A percentile compares a stretch with the other conserved stretches of the same genome.
Conservation (phyloP, 1,139 yeast genomes). For the Suhomyces chickasaworum region DNA sequence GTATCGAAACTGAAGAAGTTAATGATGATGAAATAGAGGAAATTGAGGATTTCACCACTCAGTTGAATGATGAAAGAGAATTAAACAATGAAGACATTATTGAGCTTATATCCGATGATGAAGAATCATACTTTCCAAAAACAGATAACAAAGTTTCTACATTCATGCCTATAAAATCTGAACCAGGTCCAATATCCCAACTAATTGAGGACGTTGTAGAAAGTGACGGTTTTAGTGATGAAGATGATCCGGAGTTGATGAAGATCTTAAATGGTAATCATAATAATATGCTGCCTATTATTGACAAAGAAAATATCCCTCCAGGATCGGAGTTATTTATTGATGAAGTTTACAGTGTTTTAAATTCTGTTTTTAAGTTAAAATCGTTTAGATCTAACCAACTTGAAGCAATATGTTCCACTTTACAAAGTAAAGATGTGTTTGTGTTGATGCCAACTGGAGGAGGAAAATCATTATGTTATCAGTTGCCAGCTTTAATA, state of each 20-base stretch:
- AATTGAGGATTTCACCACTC: slow-evolving; percentile 40
- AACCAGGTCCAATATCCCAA: slow-evolving; percentile 9
- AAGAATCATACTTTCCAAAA: slow-evolving; percentile 20
- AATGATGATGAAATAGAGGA: slow-evolving; percentile 31
- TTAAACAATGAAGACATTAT: slow-evolving; percentile 30
- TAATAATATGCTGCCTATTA: slow-evolving; percentile 12
- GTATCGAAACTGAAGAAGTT: slow-evolving; percentile 15
- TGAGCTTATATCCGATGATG: slow-evolving; percentile 38
- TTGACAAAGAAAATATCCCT: slow-evolving; percentile 21
- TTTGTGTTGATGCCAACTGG: slow-evolving; percentile 99
- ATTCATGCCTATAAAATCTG: slow-evolving; percentile 8
- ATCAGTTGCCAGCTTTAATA: slow-evolving; percentile 90
- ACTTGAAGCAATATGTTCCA: slow-evolving; percentile 80
- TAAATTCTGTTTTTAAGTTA: slow-evolving; percentile 63
- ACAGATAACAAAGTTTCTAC: background rate
- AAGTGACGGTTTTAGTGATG: slow-evolving; percentile 38
- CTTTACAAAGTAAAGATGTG: slow-evolving; percentile 80
- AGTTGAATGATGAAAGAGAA: slow-evolving; percentile 48
- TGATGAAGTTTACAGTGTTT: slow-evolving; percentile 59
- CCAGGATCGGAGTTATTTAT: slow-evolving; percentile 42
- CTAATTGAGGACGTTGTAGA: slow-evolving; percentile 18
- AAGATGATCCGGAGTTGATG: slow-evolving; percentile 40
- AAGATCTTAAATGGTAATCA: slow-evolving; percentile 22
- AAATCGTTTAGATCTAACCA: slow-evolving; percentile 79
- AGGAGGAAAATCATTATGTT: slow-evolving; percentile 96